These are phyloP conservation scores for Clohesyomyces aquaticus DNA, from an alignment of 495 filamentous ascomycete species.

Conservation along the genomic window DNA sequence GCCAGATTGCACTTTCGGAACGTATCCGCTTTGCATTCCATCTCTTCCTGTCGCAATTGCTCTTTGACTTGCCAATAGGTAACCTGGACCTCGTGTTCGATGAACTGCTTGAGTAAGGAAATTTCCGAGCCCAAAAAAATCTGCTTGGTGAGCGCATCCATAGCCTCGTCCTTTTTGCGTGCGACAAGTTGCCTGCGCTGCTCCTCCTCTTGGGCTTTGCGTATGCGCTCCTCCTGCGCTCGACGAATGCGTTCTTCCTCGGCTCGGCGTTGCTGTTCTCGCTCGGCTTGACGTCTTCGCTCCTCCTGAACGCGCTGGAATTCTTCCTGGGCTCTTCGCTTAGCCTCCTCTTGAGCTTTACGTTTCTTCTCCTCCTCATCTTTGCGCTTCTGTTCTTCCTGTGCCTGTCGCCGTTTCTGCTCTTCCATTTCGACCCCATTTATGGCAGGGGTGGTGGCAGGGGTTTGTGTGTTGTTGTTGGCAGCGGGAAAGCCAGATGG, in stretches of 20 bases:
- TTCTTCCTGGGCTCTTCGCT: conserved; percentile 10
- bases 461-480: background rate
- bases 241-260: background rate
- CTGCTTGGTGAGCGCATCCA: background rate
- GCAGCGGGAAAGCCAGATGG: background rate
- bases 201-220: background rate
- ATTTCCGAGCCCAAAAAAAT: conserved; percentile 10
- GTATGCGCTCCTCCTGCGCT: conserved; percentile 1
- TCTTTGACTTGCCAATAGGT: background rate
- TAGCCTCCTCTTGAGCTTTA: background rate
- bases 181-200: background rate
- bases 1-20: conserved; percentile 3
- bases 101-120: conserved; percentile 26
- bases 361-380: conserved; percentile 6
- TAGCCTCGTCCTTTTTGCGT: background rate
- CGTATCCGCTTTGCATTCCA: background rate
- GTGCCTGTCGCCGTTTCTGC: background rate
- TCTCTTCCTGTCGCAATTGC: conserved; percentile 3
- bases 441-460: background rate
- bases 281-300: conserved; percentile 9
- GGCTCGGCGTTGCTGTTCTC: conserved; percentile 11
- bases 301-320: conserved; percentile 6
- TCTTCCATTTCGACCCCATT: background rate
- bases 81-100: conserved; percentile 15
- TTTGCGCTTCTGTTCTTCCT: conserved; percentile 13